These are phyloP conservation scores for Fusarium compactum DNA, from an alignment of 2,329 filamentous ascomycete genomes.

Conservation along the genomic window DNA sequence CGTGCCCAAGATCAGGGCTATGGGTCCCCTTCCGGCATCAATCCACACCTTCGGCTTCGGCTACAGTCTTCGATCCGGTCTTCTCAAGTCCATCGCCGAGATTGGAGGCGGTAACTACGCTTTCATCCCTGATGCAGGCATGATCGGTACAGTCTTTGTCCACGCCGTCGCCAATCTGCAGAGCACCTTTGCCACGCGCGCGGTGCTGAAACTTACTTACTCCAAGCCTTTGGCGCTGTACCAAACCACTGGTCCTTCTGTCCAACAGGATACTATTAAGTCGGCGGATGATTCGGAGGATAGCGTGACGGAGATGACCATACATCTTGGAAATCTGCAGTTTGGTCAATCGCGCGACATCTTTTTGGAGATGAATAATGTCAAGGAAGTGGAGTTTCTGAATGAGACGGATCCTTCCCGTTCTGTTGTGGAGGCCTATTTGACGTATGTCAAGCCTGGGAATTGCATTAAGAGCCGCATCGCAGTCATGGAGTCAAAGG, in stretches of 20 bases:
- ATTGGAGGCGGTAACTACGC: constrained; percentile 68
- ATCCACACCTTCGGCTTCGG: constrained; percentile 57
- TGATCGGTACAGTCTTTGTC: constrained; percentile 73
- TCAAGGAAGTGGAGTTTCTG: constrained; percentile 21
- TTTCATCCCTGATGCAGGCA: constrained; percentile 72
- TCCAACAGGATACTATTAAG: constrained; percentile 51
- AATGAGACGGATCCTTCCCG: constrained; percentile 12
- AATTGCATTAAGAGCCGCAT: constrained; percentile 3
- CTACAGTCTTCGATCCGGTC: constrained; percentile 55
- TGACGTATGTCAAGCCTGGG: constrained; percentile 52
- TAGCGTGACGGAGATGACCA: constrained; percentile 48
- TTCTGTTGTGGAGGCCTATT: constrained; percentile 49
- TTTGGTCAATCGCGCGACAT: constrained; percentile 72
- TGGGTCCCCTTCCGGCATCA: constrained; percentile 56
- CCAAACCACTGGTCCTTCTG: constrained; percentile 55
- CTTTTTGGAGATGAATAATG: constrained; percentile 55
- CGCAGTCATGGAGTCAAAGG: constrained; percentile 6
- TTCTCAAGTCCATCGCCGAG: constrained; percentile 71
- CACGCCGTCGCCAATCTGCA: constrained; percentile 72
- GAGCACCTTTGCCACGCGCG: constrained; percentile 66
- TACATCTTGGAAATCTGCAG: constrained; percentile 65
- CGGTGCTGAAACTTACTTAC: constrained; percentile 58
- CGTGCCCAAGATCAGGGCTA: constrained; percentile 63
- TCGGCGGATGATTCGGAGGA: constrained; percentile 18
- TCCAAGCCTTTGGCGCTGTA: constrained; percentile 53